A percentile compares a stretch with the other conserved stretches of the same genome.
phyloP scores from a whole-genome alignment of 345 rosid genomes.

The Boechera retrofracta region DNA sequence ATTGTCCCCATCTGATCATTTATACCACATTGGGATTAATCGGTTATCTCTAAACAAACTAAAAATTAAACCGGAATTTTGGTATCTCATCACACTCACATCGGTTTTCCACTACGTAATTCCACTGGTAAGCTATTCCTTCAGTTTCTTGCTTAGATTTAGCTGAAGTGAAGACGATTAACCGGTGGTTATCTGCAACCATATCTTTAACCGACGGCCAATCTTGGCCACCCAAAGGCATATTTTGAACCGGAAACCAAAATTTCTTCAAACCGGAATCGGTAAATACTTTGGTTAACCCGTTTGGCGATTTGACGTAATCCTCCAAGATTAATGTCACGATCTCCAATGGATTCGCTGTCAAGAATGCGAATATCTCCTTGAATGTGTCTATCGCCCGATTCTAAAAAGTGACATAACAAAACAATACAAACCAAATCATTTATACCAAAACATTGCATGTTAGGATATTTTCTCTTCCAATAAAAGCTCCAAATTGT shows the following conservation, averaged over 20 bases:
- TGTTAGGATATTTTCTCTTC: not conserved
- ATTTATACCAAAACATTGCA: not conserved
- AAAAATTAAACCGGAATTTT: not conserved
- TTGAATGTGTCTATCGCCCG: conserved; percentile 56
- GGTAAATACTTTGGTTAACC: conserved; percentile 54
- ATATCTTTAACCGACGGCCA: conserved; percentile 64
- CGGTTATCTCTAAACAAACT: conserved; percentile 17
- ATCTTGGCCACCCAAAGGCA: conserved; percentile 58
- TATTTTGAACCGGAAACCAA: conserved; percentile 60
- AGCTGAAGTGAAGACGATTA: conserved; percentile 60
- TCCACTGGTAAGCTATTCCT: conserved; percentile 72
- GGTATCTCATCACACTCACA: conserved; percentile 43
- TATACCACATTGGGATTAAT: conserved; percentile 15
- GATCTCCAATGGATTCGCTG: conserved; percentile 58
- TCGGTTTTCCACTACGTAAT: conserved; percentile 60
- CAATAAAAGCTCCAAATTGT: not conserved
- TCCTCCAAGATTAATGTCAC: conserved; percentile 65
- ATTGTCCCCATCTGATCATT: conserved; percentile 50
- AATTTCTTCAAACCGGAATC: conserved; percentile 60
- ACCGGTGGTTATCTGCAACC: conserved; percentile 54
- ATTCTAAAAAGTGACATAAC: conserved; percentile 35
- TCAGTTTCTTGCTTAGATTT: conserved; percentile 54
- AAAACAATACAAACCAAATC: not conserved
- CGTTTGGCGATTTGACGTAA: conserved; percentile 59
- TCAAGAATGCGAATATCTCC: conserved; percentile 57